Percentiles rank a stretch among this genome's conserved stretches.
These are phyloP conservation scores for Malus hybrid DNA, from an alignment of 331 rosid genomes.

Conservation along the genomic window DNA sequence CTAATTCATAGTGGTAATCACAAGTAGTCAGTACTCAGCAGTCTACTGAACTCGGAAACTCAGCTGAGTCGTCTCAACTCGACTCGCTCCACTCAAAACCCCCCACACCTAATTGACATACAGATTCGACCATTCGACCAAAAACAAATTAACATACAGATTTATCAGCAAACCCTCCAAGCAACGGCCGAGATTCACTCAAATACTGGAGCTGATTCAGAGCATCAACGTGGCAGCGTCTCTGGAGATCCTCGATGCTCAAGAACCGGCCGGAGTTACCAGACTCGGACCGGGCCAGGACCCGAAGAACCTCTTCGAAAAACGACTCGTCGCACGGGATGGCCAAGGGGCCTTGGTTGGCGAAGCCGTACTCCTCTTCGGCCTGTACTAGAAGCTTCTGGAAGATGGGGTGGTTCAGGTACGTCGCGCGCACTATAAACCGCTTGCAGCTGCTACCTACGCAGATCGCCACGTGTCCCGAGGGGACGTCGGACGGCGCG, in stretches of 20 bases:
- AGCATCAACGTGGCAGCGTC: slow-evolving; percentile 55
- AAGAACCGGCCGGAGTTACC: slow-evolving; percentile 20
- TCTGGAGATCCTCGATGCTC: slow-evolving; percentile 30
- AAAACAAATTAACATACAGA: slow-evolving; percentile 10
- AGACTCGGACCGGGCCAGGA: slow-evolving; percentile 43
- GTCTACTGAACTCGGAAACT: background rate
- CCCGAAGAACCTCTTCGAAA: slow-evolving; percentile 60
- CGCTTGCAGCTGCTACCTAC: slow-evolving; percentile 62
- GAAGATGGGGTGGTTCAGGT: slow-evolving; percentile 88
- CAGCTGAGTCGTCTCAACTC: background rate
- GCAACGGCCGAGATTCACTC: slow-evolving; percentile 74
- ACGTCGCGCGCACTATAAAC: slow-evolving; percentile 57
- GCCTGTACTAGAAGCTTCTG: slow-evolving; percentile 59
- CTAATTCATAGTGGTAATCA: background rate
- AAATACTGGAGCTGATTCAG: slow-evolving; percentile 18
- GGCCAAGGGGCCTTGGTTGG: slow-evolving; percentile 65
- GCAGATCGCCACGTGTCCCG: slow-evolving; percentile 78
- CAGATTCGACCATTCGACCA: too few species aligned
- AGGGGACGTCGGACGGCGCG: slow-evolving; percentile 57
- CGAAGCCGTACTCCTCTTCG: slow-evolving; percentile 88
- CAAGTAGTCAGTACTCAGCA: background rate
- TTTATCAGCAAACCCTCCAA: slow-evolving; percentile 31
- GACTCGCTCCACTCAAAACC: background rate
- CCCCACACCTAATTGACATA: background rate
- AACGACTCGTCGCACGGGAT: slow-evolving; percentile 76